phyloP scores from a whole-genome alignment of 192 early-diverging fungal species.

The Backusella australiensis region DNA sequence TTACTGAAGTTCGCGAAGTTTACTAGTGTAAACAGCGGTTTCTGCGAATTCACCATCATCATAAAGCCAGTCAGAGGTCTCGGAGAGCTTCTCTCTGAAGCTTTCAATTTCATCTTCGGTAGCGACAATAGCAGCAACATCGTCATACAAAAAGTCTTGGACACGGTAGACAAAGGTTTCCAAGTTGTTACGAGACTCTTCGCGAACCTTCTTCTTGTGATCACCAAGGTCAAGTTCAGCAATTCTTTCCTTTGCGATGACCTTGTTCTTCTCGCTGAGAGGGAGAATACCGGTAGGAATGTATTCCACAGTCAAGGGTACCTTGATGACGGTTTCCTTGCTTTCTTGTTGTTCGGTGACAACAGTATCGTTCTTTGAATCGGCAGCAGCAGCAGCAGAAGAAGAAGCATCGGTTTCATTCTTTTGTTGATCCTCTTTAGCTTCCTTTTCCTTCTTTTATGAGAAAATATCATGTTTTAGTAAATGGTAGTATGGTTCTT shows the following conservation, averaged over 20 bases:
- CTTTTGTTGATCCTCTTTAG: constrained; percentile 7
- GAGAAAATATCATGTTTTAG: neutral
- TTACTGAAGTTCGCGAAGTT: constrained; percentile 45
- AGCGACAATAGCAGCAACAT: constrained; percentile 63
- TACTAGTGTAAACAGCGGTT: constrained; percentile 53
- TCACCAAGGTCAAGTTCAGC: constrained; percentile 72
- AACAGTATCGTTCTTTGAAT: constrained; percentile 17
- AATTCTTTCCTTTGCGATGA: constrained; percentile 32
- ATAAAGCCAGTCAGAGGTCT: constrained; percentile 83
- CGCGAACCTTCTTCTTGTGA: constrained; percentile 60
- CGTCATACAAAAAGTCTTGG: constrained; percentile 80
- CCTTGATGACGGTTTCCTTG: constrained; percentile 14
- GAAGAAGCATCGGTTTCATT: constrained; percentile 32
- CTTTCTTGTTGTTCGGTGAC: constrained; percentile 8
- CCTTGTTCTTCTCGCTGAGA: constrained; percentile 22
- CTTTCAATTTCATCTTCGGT: constrained; percentile 69
- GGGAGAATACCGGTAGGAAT: constrained; percentile 26
- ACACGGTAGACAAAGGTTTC: constrained; percentile 89
- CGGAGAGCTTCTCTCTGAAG: constrained; percentile 54
- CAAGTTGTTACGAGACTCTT: constrained; percentile 84
- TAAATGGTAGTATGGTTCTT: neutral
- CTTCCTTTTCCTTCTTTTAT: constrained; percentile 14
- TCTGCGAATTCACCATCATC: constrained; percentile 77
- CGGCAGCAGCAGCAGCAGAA: constrained; percentile 23
- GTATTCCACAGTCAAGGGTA: constrained; percentile 22